phyloP scores from a whole-genome alignment of 2,329 filamentous ascomycete species.

The Dothiorella sarmentorum region DNA sequence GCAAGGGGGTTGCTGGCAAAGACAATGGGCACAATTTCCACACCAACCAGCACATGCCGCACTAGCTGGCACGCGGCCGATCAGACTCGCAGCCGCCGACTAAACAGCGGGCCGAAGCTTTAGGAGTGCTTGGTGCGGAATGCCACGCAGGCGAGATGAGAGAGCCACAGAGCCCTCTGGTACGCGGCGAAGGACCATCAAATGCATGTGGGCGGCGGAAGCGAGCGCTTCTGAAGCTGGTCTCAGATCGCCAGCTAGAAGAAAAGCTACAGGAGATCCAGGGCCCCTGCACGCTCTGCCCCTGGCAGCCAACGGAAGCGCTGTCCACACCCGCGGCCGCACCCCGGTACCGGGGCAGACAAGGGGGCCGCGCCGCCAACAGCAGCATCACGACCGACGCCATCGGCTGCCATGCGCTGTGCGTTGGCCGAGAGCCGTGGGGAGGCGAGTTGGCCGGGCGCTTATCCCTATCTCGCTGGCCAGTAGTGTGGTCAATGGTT shows the following conservation, averaged over 20 bases:
- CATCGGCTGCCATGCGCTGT: neutral
- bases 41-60: slow-evolving; percentile 13
- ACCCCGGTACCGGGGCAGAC: neutral
- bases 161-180: too few relatives aligned
- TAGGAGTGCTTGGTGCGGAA: too few relatives aligned
- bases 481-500: neutral
- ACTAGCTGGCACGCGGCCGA: slow-evolving; percentile 15
- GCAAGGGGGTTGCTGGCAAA: slow-evolving; percentile 5
- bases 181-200: too few relatives aligned
- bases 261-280: slow-evolving; percentile 4
- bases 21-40: slow-evolving; percentile 15
- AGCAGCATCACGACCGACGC: neutral
- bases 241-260: slow-evolving; percentile 10
- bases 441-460: neutral
- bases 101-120: slow-evolving; percentile 6
- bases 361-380: neutral
- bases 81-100: slow-evolving; percentile 5
- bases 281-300: neutral
- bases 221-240: neutral
- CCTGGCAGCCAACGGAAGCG: neutral
- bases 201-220: too few relatives aligned
- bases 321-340: slow-evolving; percentile 5
- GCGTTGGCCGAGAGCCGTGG: neutral
- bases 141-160: neutral
- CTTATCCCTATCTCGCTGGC: slow-evolving; percentile 6